Conservation (phyloP, 2,329 filamentous ascomycete species). For the Daldinia sp. region DNA sequence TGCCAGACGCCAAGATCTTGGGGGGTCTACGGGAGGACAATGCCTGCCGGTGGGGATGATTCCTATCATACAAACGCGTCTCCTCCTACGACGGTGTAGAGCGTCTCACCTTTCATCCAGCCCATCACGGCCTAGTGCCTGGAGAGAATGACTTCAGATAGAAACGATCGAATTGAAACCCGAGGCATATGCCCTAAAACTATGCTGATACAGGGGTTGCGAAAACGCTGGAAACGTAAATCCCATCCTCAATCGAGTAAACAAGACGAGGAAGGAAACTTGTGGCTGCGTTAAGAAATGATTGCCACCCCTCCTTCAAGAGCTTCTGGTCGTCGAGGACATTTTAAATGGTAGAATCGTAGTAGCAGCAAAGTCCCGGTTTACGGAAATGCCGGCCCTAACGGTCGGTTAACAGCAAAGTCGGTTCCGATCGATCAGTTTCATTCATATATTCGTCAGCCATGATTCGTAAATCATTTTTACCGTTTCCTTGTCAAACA, state of each 20-base stretch:
- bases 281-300: neutral
- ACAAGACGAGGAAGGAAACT: constrained; percentile 4
- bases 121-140: constrained; percentile 25
- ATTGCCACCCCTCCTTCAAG: constrained; percentile 9
- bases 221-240: constrained; percentile 4
- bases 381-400: constrained; percentile 14
- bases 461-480: constrained; percentile 47
- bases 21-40: constrained; percentile 34
- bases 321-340: constrained; percentile 10
- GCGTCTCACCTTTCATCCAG: constrained; percentile 29
- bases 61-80: constrained; percentile 42
- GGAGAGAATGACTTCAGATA: constrained; percentile 35
- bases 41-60: constrained; percentile 25
- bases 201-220: constrained; percentile 3
- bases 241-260: constrained; percentile 2
- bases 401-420: constrained; percentile 23
- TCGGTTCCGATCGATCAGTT: constrained; percentile 29
- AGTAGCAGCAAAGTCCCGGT: constrained; percentile 9
- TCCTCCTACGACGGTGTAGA: constrained; percentile 25
- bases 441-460: constrained; percentile 43
- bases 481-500: constrained; percentile 31
- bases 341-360: constrained; percentile 15
- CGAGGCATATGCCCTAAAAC: constrained; percentile 16
- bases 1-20: constrained; percentile 38
- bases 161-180: constrained; percentile 25